Base-by-base conservation (phyloP, 371 early-diverging fungal genomes). In the Thermomucor indicae-seudaticae region DNA sequence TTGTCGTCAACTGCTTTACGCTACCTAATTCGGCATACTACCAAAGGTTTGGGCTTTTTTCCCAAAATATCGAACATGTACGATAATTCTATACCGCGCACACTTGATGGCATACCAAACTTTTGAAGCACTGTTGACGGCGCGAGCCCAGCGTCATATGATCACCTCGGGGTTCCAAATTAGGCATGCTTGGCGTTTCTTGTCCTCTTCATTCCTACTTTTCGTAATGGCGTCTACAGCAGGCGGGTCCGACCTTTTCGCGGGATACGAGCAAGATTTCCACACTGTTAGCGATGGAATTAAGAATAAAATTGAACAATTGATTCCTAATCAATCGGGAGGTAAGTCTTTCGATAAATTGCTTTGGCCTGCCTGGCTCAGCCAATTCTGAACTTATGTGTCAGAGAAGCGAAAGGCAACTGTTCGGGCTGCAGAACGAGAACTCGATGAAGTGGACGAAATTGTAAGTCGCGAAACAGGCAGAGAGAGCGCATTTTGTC, bases 361-460 rank as follows among this genome's bases (percentile, higher is more conserved):
- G 35, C 6, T 27, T 10, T 23, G 12, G 31, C 49, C 35, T 43
- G 39, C 48, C 49, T 38, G 40, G 38, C 37, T 3, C 28, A 6
- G 32, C 29, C 31, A 12, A 35, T 40, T 24, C 14, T 32, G 24
- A 12, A 30, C 22, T 53, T 43, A 19, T 19, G 47, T 29, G 22
- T 16, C 22, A 35, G 31, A 89, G 92, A 93, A 79, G 52, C 75
- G 79, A 63, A 90, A 90, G 55, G 77, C 86, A 11, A 76, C 84
- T 4, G 61, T 83, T 32, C 86, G 86, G 49, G 84, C 90, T 16
- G 72, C 83, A 2, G 87, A 90, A 58, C 82, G 92, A 48, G 93
- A 93, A 66, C 67, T 93, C 12, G 92, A 91, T n/a, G 96, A 96
- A 65, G 88, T 89, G 6, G 84, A 85, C 52, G 95, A 94, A 57